Evolutionary conservation across 1,139 yeast species (phyloP), one percentile per base, ranked within the genome.

Genomic region (Geotrichum aggregatum): DNA sequence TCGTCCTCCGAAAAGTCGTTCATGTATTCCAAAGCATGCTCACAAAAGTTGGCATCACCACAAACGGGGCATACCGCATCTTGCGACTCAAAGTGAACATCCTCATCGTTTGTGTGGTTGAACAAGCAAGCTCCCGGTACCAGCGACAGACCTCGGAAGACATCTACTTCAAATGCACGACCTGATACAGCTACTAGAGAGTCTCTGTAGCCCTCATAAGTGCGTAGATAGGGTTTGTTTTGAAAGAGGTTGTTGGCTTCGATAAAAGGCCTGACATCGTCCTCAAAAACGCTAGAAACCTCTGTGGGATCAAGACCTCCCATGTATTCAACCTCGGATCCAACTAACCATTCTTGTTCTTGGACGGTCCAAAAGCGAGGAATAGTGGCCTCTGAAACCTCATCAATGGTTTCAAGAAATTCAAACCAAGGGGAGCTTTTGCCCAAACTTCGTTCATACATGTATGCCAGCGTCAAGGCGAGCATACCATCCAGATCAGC

Each of bases 101-200:
- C 76, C 42, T 77, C 72, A 8, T 57, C 73, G 8, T 77, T 76
- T 38, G 78, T 71, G 64, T 88, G 96, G 60, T 89, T 89, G 70
- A 89, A 89, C 47, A 91, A 71, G 66, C 91, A 96, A 0, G 96
- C 97, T 14, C 91, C 91, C 0, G 97, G 96, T 30, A 89, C 96
- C 55, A 91, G 71, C 0, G 86, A 87, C 39, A 84, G 75, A 26
- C 83, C 86, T 61, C 84, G 87, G 65, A 70, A 88, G 46, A 75
- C 76, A 65, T 91, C 97, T 18, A 91, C 81, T 51, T 82, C 83
- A 65, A 89, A 88, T 1, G 91, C 89, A 55, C 96, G 75, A 0
- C 95, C 82, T 0, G 89, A 80, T 13, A 87, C 82, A 3, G 66
- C 63, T 14, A 67, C 58, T 19, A 69, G 56, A 0, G 73, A 66